Evolutionary conservation across 2,329 filamentous ascomycete species (phyloP), one percentile per base, ranked within the genome.

Genomic region (Exophiala viscosa): DNA sequence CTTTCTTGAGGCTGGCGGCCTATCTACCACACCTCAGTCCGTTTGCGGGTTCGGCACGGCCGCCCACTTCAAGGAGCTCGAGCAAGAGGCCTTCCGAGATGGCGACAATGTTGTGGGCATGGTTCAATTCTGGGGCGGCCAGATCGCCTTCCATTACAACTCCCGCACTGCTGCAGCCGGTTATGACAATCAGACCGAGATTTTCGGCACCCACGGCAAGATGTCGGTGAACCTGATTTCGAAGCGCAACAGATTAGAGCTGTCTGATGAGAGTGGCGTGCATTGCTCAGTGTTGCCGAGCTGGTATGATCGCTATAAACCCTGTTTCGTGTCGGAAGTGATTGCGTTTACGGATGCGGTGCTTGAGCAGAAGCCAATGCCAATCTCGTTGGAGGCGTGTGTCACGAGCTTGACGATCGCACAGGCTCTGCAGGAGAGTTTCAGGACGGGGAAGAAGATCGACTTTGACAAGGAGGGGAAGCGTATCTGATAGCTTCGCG

Each of bases 141-240:
- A 70, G 54, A 73, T 76, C 33, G 72, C 73, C 1, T 69, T 73
- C 56, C 74, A 71, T 59, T 74, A 74, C 59, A 69, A 68, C 48
- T 71, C 69, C 2, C 67, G 74, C 31, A 76, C 69, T 50, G 67
- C 67, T 58, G 65, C 69, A 0, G 69, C 73, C 41, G 74, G 73
- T 1, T 70, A 76, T 41, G 71, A 76, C 54, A 70, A 69, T 33
- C 60, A 65, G 1, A 75, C 73, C 0, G 73, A 76, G 52, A 65
- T 76, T 34, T 70, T 68, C 40, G 72, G 73, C 9, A 73, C 69
- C 1, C 58, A 66, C 7, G 70, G 70, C 6, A 70, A 70, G 45
- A 31, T 73, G 18, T 64, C 62, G 35, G 62, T 73, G 14, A 71
- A 71, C 53, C 39, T 65, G 20, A 52, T 65, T 0, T 64, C 66